A percentile compares a stretch with the other conserved stretches of the same genome.
Evolutionary conservation across 148 eudicot genomes (phyloP).

Genomic region (Rhododendron mucronatum): DNA sequence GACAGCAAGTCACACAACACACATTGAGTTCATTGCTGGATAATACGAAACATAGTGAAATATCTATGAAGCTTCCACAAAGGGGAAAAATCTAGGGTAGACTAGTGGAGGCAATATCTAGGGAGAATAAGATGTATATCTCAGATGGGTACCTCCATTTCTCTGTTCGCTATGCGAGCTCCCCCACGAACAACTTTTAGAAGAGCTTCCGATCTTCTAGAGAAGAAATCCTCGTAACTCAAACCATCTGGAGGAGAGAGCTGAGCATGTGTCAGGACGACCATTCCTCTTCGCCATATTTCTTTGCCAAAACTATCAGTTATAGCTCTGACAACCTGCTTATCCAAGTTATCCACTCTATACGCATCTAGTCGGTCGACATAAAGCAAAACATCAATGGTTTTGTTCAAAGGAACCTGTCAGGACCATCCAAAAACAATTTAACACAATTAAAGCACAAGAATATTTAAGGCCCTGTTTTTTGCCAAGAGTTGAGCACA

Average conservation of each 20-base stretch:
- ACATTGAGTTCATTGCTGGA: background rate
- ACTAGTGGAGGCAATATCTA: background rate
- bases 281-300: constrained; percentile 79
- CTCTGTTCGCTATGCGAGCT: constrained; percentile 56
- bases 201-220: constrained; percentile 79
- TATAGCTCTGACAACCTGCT: constrained; percentile 76
- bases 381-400: constrained; percentile 86
- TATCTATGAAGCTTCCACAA: background rate
- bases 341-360: constrained; percentile 92
- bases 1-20: background rate
- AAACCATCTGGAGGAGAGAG: constrained; percentile 94
- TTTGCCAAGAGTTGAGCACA: background rate
- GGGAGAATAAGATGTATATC: background rate
- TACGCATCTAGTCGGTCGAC: constrained; percentile 92
- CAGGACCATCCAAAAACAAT: constrained; percentile 17
- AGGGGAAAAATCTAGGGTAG: background rate
- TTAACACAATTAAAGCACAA: background rate
- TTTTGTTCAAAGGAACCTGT: constrained; percentile 86
- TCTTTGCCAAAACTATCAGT: constrained; percentile 79
- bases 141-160: constrained; percentile 26
- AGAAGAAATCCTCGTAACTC: constrained; percentile 73
- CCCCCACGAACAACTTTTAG: constrained; percentile 69
- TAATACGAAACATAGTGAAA: background rate
- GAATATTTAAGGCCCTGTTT: background rate
- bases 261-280: constrained; percentile 95